Evolutionary conservation across 257 asterid species (phyloP), one percentile per base, ranked within the genome.

Genomic region (Solanum etuberosum): DNA sequence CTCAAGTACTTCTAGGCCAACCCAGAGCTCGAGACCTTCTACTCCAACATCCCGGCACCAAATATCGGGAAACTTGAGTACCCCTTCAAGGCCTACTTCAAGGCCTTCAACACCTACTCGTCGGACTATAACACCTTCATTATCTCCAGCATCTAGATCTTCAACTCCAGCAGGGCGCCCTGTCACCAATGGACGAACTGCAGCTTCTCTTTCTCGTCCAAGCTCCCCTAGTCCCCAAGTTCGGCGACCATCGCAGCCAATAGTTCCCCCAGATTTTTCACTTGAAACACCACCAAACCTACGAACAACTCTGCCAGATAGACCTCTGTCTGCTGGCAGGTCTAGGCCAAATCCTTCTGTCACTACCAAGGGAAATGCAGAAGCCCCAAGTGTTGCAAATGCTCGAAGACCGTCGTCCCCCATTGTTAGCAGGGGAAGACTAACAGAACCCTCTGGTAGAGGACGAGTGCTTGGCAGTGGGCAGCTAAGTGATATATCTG

Each of bases 61-160:
- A 85, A 88, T 92, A 67, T 86, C 98, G 20, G 91, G 93, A 83
- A 93, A 91, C 87, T 27, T 87, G 88, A 95, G 73, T 88, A 87
- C 97, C 70, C 91, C 94, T 87, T 20, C 90, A 87, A 93, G 98
- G 81, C 87, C 96, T 83, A 86, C 93, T 85, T 95, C 99, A 20
- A 93, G 99, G 91, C 97, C 99, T 86, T 97, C 98, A 86, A 97
- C 99, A 43, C 99, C 99, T 87, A 95, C 98, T 63, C 98, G 98
- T 77, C 96, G 98, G 87, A 94, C 86, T 88, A 37, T 94, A 31
- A 65, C 94, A 31, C 95, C 98, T 70, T 93, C 97, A 46, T 67
- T 88, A 32, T 90, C 97, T 88, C 92, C 93, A 59, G 91, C 87
- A 42, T 87, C 95, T 90, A 95, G 93, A 85, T 88, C 93, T 91